Evolutionary conservation across 2,329 filamentous ascomycete genomes (phyloP), one percentile per base, ranked within the genome.

Genomic region (Fusarium nurragi): DNA sequence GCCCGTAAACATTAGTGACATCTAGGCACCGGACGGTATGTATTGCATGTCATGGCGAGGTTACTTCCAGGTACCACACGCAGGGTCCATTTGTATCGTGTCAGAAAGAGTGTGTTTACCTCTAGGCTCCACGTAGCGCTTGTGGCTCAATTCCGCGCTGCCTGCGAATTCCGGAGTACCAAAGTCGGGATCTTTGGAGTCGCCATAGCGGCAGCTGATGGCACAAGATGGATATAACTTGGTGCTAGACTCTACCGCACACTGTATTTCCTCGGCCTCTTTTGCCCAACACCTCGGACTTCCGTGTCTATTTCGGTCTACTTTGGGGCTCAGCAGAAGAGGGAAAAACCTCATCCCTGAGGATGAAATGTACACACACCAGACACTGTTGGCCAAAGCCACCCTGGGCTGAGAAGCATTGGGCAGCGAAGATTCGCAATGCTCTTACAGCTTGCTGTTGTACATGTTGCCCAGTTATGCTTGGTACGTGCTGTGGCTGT

Each of bases 201-300:
- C 66, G 60, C 64, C 61, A 71, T 71, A 40, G 52, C 19, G 40
- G 36, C 54, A 53, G 54, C 54, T 45, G 59, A 70, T 66, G 69
- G 64, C 66, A 69, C 38, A 30, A 58, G 45, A 39, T 39, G 39
- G 28, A 30, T 44, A 56, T 45, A 21, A 48, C 50, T 30, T 28
- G 26, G 32, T 37, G 22, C 34, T 49, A 58, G 47, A 37, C 23
- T 21, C 54, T 54, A 48, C 32, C 48, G 30, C 40, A 37, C 45
- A 46, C 34, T 46, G 41, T 36, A 37, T 54, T 32, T 30, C 25
- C 53, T 66, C 63, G 64, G 63, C 18, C 49, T 64, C 38, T 66
- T 56, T 28, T 21, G 32, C 16, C 16, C 36, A 49, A 54, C 30
- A 51, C 46, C 51, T 53, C 56, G 57, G 40, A 16, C 39, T 64